Conservation (phyloP, 805 yeast species). For the Spencermartinsiella europaea region DNA sequence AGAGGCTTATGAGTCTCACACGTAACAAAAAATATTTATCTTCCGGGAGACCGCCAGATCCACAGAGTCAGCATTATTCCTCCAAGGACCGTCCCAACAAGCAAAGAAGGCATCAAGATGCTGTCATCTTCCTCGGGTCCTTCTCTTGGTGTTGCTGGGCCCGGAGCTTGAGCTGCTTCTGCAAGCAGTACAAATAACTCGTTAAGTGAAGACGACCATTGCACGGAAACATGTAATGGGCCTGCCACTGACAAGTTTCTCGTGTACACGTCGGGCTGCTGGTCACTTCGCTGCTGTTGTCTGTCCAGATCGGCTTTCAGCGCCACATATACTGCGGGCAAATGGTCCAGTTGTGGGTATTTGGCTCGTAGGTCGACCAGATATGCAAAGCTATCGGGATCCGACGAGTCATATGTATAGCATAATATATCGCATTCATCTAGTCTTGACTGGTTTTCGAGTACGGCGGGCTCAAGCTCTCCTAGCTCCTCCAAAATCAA, state of each 20-base stretch:
- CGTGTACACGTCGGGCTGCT: constrained; percentile 85
- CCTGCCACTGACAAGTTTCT: constrained; percentile 60
- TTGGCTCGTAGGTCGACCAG: constrained; percentile 62
- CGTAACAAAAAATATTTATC: neutral
- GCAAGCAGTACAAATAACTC: constrained; percentile 84
- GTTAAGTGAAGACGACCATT: constrained; percentile 81
- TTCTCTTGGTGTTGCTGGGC: constrained; percentile 58
- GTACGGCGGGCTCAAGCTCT: constrained; percentile 73
- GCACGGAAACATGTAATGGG: constrained; percentile 85
- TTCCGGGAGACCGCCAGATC: constrained; percentile 5
- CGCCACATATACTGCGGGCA: constrained; percentile 88
- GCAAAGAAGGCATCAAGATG: constrained; percentile 19
- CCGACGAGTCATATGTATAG: constrained; percentile 87
- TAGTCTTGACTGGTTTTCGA: constrained; percentile 62
- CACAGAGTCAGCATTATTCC: constrained; percentile 2
- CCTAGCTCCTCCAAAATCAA: constrained; percentile 87
- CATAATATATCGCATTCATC: constrained; percentile 91
- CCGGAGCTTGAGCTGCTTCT: constrained; percentile 80
- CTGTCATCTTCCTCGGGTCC: constrained; percentile 57
- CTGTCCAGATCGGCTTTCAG: constrained; percentile 92
- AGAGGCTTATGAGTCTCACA: constrained; percentile 35
- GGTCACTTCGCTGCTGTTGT: constrained; percentile 82
- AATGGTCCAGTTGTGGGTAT: constrained; percentile 51
- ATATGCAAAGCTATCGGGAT: constrained; percentile 89
- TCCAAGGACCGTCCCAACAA: constrained; percentile 2